These are phyloP conservation scores for Xylaria sp. DNA, from an alignment of 2,329 filamentous ascomycete species.

Conservation along the genomic window DNA sequence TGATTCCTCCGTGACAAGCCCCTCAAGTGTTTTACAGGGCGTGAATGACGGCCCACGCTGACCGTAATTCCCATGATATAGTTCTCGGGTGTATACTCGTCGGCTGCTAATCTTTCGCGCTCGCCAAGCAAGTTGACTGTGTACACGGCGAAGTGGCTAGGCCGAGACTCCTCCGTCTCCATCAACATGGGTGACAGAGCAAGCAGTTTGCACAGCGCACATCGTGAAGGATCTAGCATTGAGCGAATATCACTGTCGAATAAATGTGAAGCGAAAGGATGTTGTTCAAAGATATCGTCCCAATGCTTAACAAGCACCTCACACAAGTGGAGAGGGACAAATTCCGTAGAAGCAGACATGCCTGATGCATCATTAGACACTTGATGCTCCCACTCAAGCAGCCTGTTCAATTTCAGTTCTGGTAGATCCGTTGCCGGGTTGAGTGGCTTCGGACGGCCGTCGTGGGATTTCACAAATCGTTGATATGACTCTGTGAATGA, in stretches of 20 bases:
- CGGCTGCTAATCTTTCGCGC: constrained; percentile 1
- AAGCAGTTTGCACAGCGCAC: constrained; percentile 2
- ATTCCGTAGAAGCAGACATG: not conserved
- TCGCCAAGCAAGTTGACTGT: constrained; percentile 12
- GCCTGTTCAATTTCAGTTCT: not conserved
- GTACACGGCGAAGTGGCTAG: not conserved
- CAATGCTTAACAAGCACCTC: constrained; percentile 14
- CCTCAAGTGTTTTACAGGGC: not conserved
- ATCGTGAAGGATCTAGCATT: not conserved
- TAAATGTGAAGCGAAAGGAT: constrained; percentile 11
- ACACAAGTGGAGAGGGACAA: not conserved
- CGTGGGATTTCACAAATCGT: not conserved
- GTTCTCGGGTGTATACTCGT: not conserved
- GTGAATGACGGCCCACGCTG: not conserved
- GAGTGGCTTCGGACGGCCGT: not conserved
- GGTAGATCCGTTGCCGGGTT: constrained; percentile 8
- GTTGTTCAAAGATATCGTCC: constrained; percentile 10
- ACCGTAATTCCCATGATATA: constrained; percentile 5
- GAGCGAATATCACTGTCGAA: not conserved
- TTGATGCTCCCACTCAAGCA: not conserved
- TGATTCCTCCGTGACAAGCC: constrained; percentile 4
- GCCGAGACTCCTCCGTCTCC: not conserved
- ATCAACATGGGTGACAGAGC: not conserved
- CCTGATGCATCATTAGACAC: not conserved
- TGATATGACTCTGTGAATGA: not conserved